Conservation (phyloP, 2,329 filamentous ascomycete species). For the Diatrype stigma region DNA sequence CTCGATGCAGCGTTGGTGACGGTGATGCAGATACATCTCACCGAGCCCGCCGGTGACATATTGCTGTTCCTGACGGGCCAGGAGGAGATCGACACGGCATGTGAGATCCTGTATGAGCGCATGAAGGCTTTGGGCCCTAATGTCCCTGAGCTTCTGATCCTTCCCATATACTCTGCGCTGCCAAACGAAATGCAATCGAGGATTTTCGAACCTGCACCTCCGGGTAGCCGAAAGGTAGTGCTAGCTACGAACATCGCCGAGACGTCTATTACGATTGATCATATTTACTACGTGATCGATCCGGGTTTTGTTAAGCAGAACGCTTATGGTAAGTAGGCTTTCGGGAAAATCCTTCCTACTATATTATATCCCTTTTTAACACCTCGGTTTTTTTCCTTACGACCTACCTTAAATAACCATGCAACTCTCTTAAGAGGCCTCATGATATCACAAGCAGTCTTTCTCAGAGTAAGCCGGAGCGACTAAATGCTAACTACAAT, state of each 20-base stretch:
- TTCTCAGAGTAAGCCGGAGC: no score
- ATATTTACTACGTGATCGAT: slow-evolving; percentile 92
- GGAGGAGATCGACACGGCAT: slow-evolving; percentile 94
- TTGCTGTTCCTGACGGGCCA: slow-evolving; percentile 95
- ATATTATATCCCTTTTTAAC: not conserved
- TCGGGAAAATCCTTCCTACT: not conserved
- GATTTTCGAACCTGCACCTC: slow-evolving; percentile 90
- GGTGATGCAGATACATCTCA: slow-evolving; percentile 96
- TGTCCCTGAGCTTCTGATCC: slow-evolving; percentile 85
- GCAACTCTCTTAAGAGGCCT: no score
- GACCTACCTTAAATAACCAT: no score
- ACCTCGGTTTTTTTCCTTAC: not conserved
- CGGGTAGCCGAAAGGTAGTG: slow-evolving; percentile 85
- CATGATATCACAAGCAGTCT: no score
- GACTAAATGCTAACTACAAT: not conserved
- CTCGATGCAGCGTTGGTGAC: slow-evolving; percentile 91
- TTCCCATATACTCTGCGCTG: slow-evolving; percentile 93
- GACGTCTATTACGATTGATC: slow-evolving; percentile 95
- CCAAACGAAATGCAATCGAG: slow-evolving; percentile 90
- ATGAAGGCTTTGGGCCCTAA: slow-evolving; percentile 93
- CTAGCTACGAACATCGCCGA: slow-evolving; percentile 99
- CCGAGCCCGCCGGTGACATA: slow-evolving; percentile 88
- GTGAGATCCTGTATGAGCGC: slow-evolving; percentile 86
- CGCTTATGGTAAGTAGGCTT: slow-evolving; percentile 54
- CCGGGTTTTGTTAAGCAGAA: slow-evolving; percentile 98